phyloP scores from a whole-genome alignment of 75 land plant genomes.

The Selaginella tamariscina region DNA sequence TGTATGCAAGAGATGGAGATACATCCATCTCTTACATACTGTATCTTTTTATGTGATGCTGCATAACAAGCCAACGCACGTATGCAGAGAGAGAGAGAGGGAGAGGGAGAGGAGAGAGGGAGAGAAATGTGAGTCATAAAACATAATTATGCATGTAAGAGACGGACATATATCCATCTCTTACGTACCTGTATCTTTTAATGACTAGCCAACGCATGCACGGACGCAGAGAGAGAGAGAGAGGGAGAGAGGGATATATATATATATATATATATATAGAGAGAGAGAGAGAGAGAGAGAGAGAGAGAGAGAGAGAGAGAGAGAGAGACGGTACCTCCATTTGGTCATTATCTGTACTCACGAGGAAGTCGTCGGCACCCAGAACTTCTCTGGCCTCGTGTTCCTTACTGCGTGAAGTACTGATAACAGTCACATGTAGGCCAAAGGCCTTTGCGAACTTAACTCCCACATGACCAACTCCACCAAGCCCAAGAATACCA shows the following conservation, averaged over 20 bases:
- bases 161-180: neutral
- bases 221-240: no score
- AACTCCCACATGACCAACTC: conserved; percentile 90
- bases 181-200: neutral
- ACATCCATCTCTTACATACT: no score
- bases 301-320: neutral
- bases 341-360: conserved; percentile 53
- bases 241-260: no score
- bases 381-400: conserved; percentile 55
- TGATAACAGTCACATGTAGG: conserved; percentile 80
- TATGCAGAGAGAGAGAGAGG: no score
- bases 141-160: no score
- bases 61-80: no score
- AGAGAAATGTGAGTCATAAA: no score
- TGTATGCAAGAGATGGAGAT: no score
- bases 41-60: no score
- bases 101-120: no score
- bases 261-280: neutral
- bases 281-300: neutral
- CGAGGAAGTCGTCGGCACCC: conserved; percentile 69
- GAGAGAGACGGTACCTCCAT: conserved; percentile 39
- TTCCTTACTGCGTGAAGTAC: conserved; percentile 73
- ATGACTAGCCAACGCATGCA: no score
- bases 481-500: conserved; percentile 78
- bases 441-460: conserved; percentile 89